These are phyloP conservation scores for Zopfia rhizophila DNA, from an alignment of 2,329 filamentous ascomycete genomes.

Conservation along the genomic window DNA sequence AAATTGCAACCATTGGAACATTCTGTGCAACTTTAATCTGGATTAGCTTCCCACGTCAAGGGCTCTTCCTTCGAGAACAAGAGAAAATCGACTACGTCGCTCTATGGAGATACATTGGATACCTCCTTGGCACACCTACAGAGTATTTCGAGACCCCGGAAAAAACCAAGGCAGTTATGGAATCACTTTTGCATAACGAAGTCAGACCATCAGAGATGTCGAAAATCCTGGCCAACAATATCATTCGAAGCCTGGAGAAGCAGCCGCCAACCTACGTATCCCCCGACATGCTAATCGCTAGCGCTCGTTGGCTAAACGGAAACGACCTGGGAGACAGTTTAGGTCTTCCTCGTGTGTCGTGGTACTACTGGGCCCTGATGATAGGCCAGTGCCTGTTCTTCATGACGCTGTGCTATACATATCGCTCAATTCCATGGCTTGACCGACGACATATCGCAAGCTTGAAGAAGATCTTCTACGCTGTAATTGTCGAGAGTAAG, in stretches of 20 bases:
- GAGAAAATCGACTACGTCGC: constrained; percentile 78
- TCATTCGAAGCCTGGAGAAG: constrained; percentile 74
- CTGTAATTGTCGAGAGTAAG: constrained; percentile 70
- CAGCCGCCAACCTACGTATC: constrained; percentile 74
- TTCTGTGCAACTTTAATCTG: constrained; percentile 77
- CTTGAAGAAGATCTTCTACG: constrained; percentile 65
- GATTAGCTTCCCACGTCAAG: constrained; percentile 76
- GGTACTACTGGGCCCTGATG: constrained; percentile 70
- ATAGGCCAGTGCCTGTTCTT: constrained; percentile 75
- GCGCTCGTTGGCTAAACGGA: constrained; percentile 77
- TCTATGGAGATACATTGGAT: constrained; percentile 78
- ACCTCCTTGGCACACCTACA: constrained; percentile 76
- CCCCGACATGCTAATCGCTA: constrained; percentile 73
- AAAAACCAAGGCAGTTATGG: constrained; percentile 71
- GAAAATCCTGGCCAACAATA: constrained; percentile 76
- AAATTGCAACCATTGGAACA: constrained; percentile 74
- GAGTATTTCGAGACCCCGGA: constrained; percentile 66
- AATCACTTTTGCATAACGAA: constrained; percentile 73
- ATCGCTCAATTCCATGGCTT: constrained; percentile 60
- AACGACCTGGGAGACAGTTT: constrained; percentile 69
- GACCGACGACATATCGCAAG: constrained; percentile 64
- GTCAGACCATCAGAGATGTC: constrained; percentile 72
- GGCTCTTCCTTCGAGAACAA: constrained; percentile 69
- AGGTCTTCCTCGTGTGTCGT: constrained; percentile 65
- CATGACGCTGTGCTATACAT: constrained; percentile 63